Evolutionary conservation across 805 yeast genomes (phyloP).

Genomic region (Yarrowia phangngaensis): DNA sequence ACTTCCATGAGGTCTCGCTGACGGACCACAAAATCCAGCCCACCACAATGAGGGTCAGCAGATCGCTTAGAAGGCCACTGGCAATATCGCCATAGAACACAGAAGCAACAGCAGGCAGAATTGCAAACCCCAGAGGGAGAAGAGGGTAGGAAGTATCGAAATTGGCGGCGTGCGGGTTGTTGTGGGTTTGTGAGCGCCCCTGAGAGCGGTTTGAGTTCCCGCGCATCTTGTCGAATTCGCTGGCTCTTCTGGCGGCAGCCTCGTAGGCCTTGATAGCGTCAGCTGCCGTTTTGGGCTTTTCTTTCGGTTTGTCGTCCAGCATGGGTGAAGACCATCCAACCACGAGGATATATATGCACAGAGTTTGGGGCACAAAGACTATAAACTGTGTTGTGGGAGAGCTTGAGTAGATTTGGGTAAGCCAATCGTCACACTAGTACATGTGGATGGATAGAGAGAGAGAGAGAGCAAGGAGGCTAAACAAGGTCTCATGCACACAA

Average conservation of each 20-base stretch:
- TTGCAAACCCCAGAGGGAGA: constrained; percentile 29
- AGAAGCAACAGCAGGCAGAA: constrained; percentile 31
- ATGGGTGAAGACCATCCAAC: constrained; percentile 16
- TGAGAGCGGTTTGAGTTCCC: constrained; percentile 10
- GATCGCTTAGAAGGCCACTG: constrained; percentile 31
- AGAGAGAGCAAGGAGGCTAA: too few relatives aligned
- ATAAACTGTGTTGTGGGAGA: too few relatives aligned
- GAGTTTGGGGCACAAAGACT: constrained; percentile 23
- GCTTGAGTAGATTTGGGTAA: constrained; percentile 20
- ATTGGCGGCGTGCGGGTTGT: neutral
- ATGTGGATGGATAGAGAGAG: neutral
- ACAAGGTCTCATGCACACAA: too few relatives aligned
- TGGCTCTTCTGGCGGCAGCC: constrained; percentile 24
- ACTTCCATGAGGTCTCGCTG: constrained; percentile 32
- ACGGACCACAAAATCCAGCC: constrained; percentile 33
- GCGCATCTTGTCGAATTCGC: constrained; percentile 15
- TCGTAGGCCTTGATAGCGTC: constrained; percentile 22
- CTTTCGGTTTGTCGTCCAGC: constrained; percentile 20
- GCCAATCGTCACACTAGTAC: constrained; percentile 10
- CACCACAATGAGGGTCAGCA: constrained; percentile 30
- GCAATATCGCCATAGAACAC: constrained; percentile 30
- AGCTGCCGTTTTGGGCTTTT: constrained; percentile 18
- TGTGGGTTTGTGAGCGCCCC: constrained; percentile 11
- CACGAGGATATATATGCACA: constrained; percentile 14
- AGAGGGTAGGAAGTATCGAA: constrained; percentile 18